Evolutionary conservation across 1,284 basidiomycete genomes (phyloP).

Genomic region (Sporisorium reilianum): DNA sequence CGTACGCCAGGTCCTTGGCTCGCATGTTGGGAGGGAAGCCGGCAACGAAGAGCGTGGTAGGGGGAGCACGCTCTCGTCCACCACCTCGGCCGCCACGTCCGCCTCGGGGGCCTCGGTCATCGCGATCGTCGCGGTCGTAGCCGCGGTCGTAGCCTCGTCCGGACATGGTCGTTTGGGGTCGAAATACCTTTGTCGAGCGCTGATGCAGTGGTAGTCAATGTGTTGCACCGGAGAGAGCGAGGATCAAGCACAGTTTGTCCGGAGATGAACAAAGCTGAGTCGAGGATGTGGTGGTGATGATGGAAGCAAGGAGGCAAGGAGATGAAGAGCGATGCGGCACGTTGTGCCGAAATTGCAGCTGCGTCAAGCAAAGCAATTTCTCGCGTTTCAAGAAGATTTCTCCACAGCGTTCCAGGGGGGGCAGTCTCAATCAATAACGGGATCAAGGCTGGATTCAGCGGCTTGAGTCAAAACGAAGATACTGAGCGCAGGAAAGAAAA

Average conservation of each 20-base stretch:
- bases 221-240: background rate
- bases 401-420: slow-evolving; percentile 2
- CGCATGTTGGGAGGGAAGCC: slow-evolving; percentile 62
- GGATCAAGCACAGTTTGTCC: background rate
- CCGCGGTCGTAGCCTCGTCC: slow-evolving; percentile 43
- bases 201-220: background rate
- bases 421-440: background rate
- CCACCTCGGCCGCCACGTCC: slow-evolving; percentile 30
- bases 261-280: background rate
- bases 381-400: slow-evolving; percentile 20
- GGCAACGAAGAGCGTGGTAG: slow-evolving; percentile 54
- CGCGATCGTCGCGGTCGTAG: slow-evolving; percentile 43
- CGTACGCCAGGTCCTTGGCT: slow-evolving; percentile 62
- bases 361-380: background rate
- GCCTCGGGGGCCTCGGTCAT: slow-evolving; percentile 38
- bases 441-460: too few species aligned
- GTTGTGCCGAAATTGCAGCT: background rate
- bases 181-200: too few species aligned
- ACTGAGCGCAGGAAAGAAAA: background rate
- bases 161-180: slow-evolving; percentile 20
- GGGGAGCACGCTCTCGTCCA: slow-evolving; percentile 39
- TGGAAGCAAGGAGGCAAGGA: background rate
- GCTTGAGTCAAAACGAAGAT: too few species aligned
- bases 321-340: background rate
- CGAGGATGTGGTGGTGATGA: background rate